Evolutionary conservation across 2,329 filamentous ascomycete genomes (phyloP).

Genomic region (Thelonectria blattea): DNA sequence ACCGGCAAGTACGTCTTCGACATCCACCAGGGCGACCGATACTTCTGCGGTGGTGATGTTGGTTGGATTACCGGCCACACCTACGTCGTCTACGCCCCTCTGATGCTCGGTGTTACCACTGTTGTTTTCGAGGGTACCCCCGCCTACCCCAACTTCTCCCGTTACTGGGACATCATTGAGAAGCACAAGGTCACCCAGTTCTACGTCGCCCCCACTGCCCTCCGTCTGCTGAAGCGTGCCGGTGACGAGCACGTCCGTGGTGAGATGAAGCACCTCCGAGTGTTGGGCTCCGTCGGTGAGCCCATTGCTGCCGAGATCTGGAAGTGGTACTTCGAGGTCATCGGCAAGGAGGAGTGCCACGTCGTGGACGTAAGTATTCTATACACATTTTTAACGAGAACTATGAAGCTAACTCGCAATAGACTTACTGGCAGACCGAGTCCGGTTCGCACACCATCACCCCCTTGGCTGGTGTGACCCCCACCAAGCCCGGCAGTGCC

Average conservation of each 20-base stretch:
- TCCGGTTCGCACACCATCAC: slow-evolving; percentile 97
- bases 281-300: slow-evolving; percentile 94
- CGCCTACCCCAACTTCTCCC: slow-evolving; percentile 95
- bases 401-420: slow-evolving; percentile 31
- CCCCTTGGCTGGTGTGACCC: slow-evolving; percentile 88
- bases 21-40: slow-evolving; percentile 90
- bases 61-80: slow-evolving; percentile 99
- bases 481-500: slow-evolving; percentile 95
- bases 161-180: slow-evolving; percentile 98
- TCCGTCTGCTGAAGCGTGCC: slow-evolving; percentile 92
- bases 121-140: slow-evolving; percentile 98
- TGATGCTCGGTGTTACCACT: slow-evolving; percentile 90
- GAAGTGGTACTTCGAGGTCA: slow-evolving; percentile 99
- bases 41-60: slow-evolving; percentile 98
- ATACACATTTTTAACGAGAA: not conserved
- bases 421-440: slow-evolving; percentile 99
- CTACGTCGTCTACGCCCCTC: slow-evolving; percentile 95
- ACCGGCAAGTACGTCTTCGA: slow-evolving; percentile 99
- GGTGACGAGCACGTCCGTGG: slow-evolving; percentile 91
- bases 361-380: slow-evolving; percentile 81
- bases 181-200: slow-evolving; percentile 96
- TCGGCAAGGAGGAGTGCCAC: slow-evolving; percentile 92
- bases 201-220: slow-evolving; percentile 94
- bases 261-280: slow-evolving; percentile 85
- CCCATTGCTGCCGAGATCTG: slow-evolving; percentile 97